Conservation (phyloP, 495 filamentous ascomycete genomes). For the Penicillium odoratum region DNA sequence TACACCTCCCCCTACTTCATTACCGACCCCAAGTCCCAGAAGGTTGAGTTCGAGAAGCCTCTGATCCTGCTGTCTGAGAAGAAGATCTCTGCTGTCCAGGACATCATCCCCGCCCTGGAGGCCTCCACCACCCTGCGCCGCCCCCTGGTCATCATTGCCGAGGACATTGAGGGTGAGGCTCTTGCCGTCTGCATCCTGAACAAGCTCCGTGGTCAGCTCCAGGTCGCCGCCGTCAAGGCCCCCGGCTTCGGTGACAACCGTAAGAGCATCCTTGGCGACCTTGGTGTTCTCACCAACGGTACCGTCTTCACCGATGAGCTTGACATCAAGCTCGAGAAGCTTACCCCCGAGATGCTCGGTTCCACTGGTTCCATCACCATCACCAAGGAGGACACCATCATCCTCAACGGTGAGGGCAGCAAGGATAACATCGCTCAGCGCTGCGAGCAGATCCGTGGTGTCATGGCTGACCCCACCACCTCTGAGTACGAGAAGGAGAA, state of each 20-base stretch:
- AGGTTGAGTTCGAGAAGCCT: slow-evolving; percentile 99
- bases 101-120: slow-evolving; percentile 97
- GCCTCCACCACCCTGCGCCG: slow-evolving; percentile 92
- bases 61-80: slow-evolving; percentile 97
- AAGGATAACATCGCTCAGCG: slow-evolving; percentile 93
- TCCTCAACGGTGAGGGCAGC: slow-evolving; percentile 94
- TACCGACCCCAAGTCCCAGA: slow-evolving; percentile 96
- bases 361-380: slow-evolving; percentile 98
- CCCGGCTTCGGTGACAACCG: slow-evolving; percentile 99
- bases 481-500: slow-evolving; percentile 99
- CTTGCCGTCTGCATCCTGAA: slow-evolving; percentile 98
- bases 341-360: slow-evolving; percentile 91
- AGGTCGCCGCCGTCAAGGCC: slow-evolving; percentile 98
- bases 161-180: slow-evolving; percentile 98
- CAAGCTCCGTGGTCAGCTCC: slow-evolving; percentile 98
- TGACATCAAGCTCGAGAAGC: slow-evolving; percentile 98
- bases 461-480: slow-evolving; percentile 88
- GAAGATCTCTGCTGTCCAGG: slow-evolving; percentile 98
- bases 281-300: slow-evolving; percentile 92
- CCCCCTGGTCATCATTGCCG: slow-evolving; percentile 95
- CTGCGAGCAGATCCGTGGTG: slow-evolving; percentile 98
- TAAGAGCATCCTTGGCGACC: slow-evolving; percentile 97
- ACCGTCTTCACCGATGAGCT: slow-evolving; percentile 98
- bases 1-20: slow-evolving; percentile 99
- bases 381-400: slow-evolving; percentile 99